Base-by-base conservation (phyloP, 1,139 yeast genomes). In the Casaregolazyma lundiana region DNA sequence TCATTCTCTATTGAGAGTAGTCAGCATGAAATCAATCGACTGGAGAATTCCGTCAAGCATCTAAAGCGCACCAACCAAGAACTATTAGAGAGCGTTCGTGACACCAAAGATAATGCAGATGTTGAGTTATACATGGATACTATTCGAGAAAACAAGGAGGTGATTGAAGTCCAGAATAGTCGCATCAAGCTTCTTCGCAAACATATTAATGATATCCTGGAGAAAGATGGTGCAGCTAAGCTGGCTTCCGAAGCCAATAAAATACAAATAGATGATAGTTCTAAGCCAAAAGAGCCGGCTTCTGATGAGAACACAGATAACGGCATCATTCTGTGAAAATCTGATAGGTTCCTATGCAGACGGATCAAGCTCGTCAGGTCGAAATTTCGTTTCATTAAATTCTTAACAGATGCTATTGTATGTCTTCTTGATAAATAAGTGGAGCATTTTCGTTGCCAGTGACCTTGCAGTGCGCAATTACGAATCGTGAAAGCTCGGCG, bases 31-130 rank as follows among this genome's bases (percentile, higher is more conserved):
- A 51, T 50, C 30, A 47, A 49, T n/a, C 53, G 67, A 29, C 49
- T 63, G 19, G 53, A 56, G 30, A 63, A 61, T 48, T 60, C 66
- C 32, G 54, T 58, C 8, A 44, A 21, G 24, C 66, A 62, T 40
- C 50, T 63, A 32, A 44, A 47, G 35, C 47, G 59, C 30, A 61
- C 67, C 7, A 63, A 63, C 47, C 46, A 43, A 5, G 63, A 57
- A 42, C 45, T 63, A 20, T 42, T 42, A 38, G 53, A 46, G 18
- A 53, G 45, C 3, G 50, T 42, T 15, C 50, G 50, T 11, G 49
- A 48, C 13, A 42, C 42, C 26, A 52, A 47, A 24, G 55, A 50
- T 34, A 55, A 43, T 11, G 45, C 52, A 18, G 53, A 49, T 3
- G 21, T 45, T 16, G 50, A 48, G 20, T 16, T 37, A 17, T 54